A percentile compares a stretch with the other conserved stretches of the same genome.
Evolutionary conservation across 2,329 filamentous ascomycete genomes (phyloP).

Genomic region (Coniochaeta prunicola): DNA sequence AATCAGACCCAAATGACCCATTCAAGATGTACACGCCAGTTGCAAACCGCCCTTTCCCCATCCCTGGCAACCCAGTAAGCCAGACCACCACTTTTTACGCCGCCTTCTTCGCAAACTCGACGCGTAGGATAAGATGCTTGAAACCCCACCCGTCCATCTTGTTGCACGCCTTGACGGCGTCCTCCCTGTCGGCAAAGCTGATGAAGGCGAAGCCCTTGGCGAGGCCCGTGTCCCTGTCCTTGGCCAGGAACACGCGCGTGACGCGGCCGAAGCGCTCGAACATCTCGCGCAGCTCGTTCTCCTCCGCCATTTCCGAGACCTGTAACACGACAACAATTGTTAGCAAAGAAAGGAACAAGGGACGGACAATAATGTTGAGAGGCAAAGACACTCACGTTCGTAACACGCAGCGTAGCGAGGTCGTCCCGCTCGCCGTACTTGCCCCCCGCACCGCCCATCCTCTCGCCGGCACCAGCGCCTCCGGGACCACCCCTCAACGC

Average conservation of each 20-base stretch:
- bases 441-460: constrained; percentile 63
- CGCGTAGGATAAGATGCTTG: constrained; percentile 78
- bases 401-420: constrained; percentile 90
- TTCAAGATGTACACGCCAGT: not conserved
- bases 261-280: constrained; percentile 97
- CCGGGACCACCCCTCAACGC: constrained; percentile 56
- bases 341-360: constrained; percentile 14
- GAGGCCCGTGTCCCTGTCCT: constrained; percentile 91
- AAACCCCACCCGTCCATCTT: constrained; percentile 97
- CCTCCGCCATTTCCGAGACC: constrained; percentile 96
- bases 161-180: constrained; percentile 86
- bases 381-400: constrained; percentile 66
- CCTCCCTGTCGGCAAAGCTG: constrained; percentile 83
- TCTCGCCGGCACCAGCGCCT: constrained; percentile 59
- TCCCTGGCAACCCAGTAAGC: not conserved
- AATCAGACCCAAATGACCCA: not conserved
- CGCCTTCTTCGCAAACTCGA: constrained; percentile 80
- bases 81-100: constrained; percentile 16
- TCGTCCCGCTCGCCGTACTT: constrained; percentile 94
- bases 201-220: constrained; percentile 99
- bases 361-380: not conserved
- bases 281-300: constrained; percentile 91
- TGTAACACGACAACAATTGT: constrained; percentile 27
- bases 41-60: no score
- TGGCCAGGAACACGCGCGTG: constrained; percentile 94